Evolutionary conservation across 768 basidiomycete species (phyloP), one percentile per base, ranked within the genome.

Genomic region (Collybia mongolica): DNA sequence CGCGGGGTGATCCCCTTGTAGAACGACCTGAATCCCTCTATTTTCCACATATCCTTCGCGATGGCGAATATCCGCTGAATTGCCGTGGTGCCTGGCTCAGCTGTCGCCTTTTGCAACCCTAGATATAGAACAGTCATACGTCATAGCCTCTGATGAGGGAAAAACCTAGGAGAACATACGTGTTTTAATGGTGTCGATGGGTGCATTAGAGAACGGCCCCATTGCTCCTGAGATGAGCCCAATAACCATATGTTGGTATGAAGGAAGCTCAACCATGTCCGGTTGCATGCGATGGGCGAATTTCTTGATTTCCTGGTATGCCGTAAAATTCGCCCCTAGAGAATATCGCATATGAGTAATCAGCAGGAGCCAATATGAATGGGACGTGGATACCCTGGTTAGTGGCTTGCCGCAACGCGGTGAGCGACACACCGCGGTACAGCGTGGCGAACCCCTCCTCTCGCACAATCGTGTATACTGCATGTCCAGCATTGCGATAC

Each of bases 1-100:
- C 97, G 81, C 29, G 97, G 97, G 0, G 95, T 98, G 65, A 99
- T 98, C 17, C 97, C 97, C 74, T 97, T 98, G 75, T 98, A 98
- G 71, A 99, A 98, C 46, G 95, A 93, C 39, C 70, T 70, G 14
- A 88, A 73, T 5, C 97, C 97, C 69, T 99, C 97, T 57, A 81
- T 77, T 53, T 75, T 81, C 88, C 93, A 98, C 93, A 98, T 97
- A 41, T 93, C 93, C n/a, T 72, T 70, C 24, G 92, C 86, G 51
- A 99, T 95, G 24, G 78, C 75, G 8, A 77, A 65, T 61, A 99
- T 86, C 6, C 95, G 84, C 58, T 88, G 76, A 54, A 93, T 74
- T 1, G 95, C 90, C 0, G 86, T 82, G 54, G 85, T 82, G 11
- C 90, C 91, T 0, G 86, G 81, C 20, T 74, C 66, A 23, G 87